phyloP scores from a whole-genome alignment of 2,329 filamentous ascomycete genomes.

The Sordariomycetes sp. region DNA sequence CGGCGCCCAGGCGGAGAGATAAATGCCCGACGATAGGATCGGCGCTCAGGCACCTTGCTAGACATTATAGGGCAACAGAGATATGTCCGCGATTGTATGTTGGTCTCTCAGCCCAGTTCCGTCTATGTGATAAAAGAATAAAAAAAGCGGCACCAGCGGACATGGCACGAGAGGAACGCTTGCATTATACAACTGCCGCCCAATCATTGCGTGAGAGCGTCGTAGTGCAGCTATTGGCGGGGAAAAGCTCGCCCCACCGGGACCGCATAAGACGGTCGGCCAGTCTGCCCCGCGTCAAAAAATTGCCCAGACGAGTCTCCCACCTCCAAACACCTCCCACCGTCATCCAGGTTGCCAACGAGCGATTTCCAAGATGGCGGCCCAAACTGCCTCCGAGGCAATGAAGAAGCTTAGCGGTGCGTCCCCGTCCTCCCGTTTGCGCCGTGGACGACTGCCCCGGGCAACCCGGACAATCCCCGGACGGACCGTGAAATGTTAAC shows the following conservation, averaged over 20 bases:
- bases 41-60: not conserved
- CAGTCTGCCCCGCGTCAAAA: not conserved
- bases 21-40: not conserved
- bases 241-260: too few species aligned
- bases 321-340: not conserved
- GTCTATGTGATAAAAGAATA: too few species aligned
- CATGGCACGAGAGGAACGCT: too few species aligned
- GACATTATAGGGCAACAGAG: too few species aligned
- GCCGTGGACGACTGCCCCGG: not conserved
- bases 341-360: not conserved
- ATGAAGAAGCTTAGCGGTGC: constrained; percentile 14
- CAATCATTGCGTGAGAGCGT: too few species aligned
- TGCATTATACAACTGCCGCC: too few species aligned
- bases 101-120: too few species aligned
- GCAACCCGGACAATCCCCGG: too few species aligned
- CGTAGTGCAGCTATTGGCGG: too few species aligned
- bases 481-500: not conserved
- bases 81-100: not conserved
- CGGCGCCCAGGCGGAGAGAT: not conserved
- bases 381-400: constrained; percentile 13
- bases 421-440: not conserved
- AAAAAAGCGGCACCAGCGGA: too few species aligned
- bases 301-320: not conserved
- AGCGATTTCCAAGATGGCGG: constrained; percentile 11
- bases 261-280: not conserved